Evolutionary conservation across 2,329 filamentous ascomycete species (phyloP).

Genomic region (Talaromyces sp.): DNA sequence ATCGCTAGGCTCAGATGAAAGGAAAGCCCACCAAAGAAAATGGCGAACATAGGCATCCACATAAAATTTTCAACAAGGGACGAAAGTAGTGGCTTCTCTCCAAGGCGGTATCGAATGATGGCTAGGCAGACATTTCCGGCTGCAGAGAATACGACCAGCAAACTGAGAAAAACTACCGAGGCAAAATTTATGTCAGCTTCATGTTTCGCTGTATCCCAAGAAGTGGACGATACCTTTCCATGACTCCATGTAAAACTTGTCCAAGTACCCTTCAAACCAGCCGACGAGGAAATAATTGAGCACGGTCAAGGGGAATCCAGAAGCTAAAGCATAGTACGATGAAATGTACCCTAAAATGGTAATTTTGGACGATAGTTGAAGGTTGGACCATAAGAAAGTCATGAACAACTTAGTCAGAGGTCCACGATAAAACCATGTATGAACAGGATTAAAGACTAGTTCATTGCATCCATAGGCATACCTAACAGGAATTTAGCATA

Average conservation of each 20-base stretch:
- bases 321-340: conserved; percentile 69
- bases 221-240: conserved; percentile 59
- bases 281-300: conserved; percentile 70
- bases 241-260: conserved; percentile 65
- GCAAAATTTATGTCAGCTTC: neutral
- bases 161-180: conserved; percentile 27
- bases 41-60: conserved; percentile 62
- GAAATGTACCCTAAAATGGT: conserved; percentile 69
- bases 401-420: conserved; percentile 78
- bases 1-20: conserved; percentile 79
- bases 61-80: conserved; percentile 58
- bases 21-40: conserved; percentile 69
- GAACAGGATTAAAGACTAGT: conserved; percentile 73
- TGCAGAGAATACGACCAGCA: conserved; percentile 63
- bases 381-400: conserved; percentile 68
- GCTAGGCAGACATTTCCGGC: conserved; percentile 61
- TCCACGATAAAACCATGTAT: conserved; percentile 67
- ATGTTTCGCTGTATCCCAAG: conserved; percentile 21
- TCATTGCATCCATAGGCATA: conserved; percentile 76
- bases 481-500: conserved; percentile 16
- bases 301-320: conserved; percentile 63
- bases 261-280: conserved; percentile 65
- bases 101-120: conserved; percentile 60
- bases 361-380: conserved; percentile 57
- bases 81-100: conserved; percentile 50